These are phyloP conservation scores for Asterionellopsis glacialis DNA, from an alignment of 108 stramenopile genomes.

Conservation along the genomic window DNA sequence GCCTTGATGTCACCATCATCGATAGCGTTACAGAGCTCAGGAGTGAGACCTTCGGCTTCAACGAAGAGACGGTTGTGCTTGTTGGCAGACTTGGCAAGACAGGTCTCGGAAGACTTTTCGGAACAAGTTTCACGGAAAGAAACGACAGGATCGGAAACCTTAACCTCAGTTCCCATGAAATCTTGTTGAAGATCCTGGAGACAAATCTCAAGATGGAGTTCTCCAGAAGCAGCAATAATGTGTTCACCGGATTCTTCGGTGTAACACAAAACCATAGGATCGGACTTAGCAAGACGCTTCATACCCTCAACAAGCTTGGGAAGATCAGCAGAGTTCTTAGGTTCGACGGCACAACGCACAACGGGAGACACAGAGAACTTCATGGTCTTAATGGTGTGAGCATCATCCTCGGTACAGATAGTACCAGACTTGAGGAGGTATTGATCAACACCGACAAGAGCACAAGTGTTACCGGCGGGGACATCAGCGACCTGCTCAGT, in stretches of 20 bases:
- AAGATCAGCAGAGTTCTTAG: slow-evolving; percentile 99
- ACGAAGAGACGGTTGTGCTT: slow-evolving; percentile 99
- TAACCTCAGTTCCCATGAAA: slow-evolving; percentile 99
- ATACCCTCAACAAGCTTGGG: slow-evolving; percentile 99
- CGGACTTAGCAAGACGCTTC: slow-evolving; percentile 99
- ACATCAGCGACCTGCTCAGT: slow-evolving; percentile 98
- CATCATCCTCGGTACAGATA: slow-evolving; percentile 95
- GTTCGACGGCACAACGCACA: slow-evolving; percentile 99
- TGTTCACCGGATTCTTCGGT: slow-evolving; percentile 99
- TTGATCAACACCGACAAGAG: slow-evolving; percentile 99
- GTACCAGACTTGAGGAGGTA: slow-evolving; percentile 99
- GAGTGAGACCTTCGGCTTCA: slow-evolving; percentile 77
- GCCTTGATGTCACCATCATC: slow-evolving; percentile 92
- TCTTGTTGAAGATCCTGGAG: slow-evolving; percentile 99
- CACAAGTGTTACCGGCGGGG: slow-evolving; percentile 99
- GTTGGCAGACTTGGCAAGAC: slow-evolving; percentile 99
- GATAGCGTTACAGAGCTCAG: slow-evolving; percentile 92
- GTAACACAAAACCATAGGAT: slow-evolving; percentile 99
- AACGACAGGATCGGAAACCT: slow-evolving; percentile 99
- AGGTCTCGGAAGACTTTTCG: slow-evolving; percentile 85
- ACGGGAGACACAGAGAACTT: slow-evolving; percentile 99
- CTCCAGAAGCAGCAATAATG: slow-evolving; percentile 99
- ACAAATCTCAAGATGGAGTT: slow-evolving; percentile 99
- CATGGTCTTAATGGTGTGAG: slow-evolving; percentile 98
- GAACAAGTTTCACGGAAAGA: slow-evolving; percentile 99